These are phyloP conservation scores for Schoenoplectus triqueter DNA, from an alignment of 202 grass and related monocot species.

Conservation along the genomic window DNA sequence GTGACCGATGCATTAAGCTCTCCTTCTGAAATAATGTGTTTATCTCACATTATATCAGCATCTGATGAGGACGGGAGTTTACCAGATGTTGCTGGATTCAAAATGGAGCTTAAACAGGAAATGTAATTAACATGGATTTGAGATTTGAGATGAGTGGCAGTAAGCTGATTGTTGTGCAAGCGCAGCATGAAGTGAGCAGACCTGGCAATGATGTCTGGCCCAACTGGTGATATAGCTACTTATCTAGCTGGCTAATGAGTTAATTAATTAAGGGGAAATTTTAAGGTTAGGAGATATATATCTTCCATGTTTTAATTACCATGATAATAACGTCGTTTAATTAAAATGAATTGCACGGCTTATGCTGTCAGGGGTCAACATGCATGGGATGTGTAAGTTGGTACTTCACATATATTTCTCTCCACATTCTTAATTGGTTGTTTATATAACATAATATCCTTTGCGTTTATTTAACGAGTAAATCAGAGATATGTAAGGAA, in stretches of 20 bases:
- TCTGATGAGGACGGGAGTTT: not conserved
- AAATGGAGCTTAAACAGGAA: conserved; percentile 29
- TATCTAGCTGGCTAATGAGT: not conserved
- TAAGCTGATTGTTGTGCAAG: not conserved
- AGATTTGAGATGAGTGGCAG: conserved; percentile 20
- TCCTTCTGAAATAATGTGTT: conserved; percentile 31
- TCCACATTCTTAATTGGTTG: not conserved
- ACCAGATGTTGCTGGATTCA: conserved; percentile 13
- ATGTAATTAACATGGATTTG: conserved; percentile 25
- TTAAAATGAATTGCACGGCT: not conserved
- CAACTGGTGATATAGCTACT: too few species aligned
- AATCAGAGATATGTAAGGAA: not conserved
- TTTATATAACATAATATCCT: conserved; percentile 14
- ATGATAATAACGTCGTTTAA: not conserved
- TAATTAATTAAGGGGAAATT: not conserved
- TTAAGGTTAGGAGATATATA: not conserved
- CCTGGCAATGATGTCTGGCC: not conserved
- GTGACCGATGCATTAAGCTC: conserved; percentile 48
- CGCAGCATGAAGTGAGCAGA: not conserved
- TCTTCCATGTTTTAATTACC: not conserved
- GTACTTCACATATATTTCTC: not conserved
- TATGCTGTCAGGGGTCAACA: not conserved
- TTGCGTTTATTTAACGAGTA: not conserved
- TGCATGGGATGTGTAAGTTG: not conserved
- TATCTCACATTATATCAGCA: conserved; percentile 35